Evolutionary conservation across 441 rosid genomes (phyloP).

Genomic region (Hura crepitans): DNA sequence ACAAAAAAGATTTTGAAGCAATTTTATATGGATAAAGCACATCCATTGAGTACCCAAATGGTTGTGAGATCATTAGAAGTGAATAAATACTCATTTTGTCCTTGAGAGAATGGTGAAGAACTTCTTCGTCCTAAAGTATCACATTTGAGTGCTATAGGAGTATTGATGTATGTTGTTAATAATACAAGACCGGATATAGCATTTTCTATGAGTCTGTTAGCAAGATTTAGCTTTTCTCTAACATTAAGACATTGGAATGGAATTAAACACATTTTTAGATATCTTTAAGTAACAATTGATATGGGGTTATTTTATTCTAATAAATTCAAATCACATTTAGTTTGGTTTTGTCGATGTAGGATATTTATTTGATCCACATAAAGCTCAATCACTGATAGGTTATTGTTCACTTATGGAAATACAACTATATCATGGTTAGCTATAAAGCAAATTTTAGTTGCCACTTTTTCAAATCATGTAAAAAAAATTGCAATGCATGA

Average conservation of each 20-base stretch:
- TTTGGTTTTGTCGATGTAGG: neutral
- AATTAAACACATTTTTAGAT: too few species aligned
- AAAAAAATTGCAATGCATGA: too few species aligned
- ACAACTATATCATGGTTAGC: neutral
- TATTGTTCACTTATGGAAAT: neutral
- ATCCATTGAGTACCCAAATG: neutral
- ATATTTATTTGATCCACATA: neutral
- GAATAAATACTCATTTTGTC: neutral
- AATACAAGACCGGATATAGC: neutral
- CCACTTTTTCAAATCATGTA: neutral
- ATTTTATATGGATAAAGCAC: neutral
- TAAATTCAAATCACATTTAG: too few species aligned
- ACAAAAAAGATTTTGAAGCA: too few species aligned
- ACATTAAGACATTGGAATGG: neutral
- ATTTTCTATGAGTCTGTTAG: too few species aligned
- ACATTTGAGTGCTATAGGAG: too few species aligned
- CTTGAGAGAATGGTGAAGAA: neutral
- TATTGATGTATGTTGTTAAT: neutral
- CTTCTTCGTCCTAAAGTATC: too few species aligned
- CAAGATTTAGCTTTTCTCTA: too few species aligned
- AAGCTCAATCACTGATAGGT: neutral
- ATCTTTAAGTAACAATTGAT: neutral
- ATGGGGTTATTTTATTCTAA: neutral
- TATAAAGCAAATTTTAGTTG: too few species aligned
- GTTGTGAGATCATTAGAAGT: neutral